These are phyloP conservation scores for Miscanthus lutarioriparius DNA, from an alignment of 176 grass and related monocot genomes.

Conservation along the genomic window DNA sequence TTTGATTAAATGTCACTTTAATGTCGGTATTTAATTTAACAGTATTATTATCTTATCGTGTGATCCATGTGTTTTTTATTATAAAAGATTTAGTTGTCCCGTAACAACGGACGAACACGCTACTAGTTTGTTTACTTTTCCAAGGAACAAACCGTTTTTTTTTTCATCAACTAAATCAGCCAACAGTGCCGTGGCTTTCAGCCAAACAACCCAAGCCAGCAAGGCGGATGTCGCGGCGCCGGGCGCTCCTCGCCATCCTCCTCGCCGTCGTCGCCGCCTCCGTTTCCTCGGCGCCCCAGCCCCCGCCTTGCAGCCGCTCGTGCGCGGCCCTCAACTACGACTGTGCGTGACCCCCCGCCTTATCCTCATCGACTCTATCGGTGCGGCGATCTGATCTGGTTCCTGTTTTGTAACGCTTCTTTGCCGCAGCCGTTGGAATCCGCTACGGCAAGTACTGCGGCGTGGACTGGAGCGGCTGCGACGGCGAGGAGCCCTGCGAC, in stretches of 20 bases:
- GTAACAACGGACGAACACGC: no score
- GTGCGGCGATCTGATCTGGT: neutral
- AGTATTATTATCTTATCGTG: no score
- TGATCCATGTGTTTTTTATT: no score
- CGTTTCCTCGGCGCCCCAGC: conserved; percentile 10
- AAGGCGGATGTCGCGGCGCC: neutral
- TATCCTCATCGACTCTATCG: neutral
- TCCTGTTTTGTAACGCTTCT: neutral
- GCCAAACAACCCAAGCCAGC: no score
- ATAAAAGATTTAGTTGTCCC: no score
- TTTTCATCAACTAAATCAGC: no score
- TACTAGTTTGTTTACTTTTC: no score
- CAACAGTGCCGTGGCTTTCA: no score
- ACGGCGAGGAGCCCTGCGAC: conserved; percentile 91
- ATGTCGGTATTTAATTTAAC: no score
- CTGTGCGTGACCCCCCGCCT: conserved; percentile 31
- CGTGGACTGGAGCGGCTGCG: conserved; percentile 82
- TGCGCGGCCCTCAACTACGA: conserved; percentile 81
- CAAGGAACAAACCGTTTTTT: no score
- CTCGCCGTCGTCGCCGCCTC: conserved; percentile 18
- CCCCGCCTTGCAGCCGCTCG: conserved; percentile 64
- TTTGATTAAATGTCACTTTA: no score
- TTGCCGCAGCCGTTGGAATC: conserved; percentile 65
- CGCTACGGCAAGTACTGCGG: conserved; percentile 88
- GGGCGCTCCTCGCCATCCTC: neutral